phyloP scores from a whole-genome alignment of 2,329 filamentous ascomycete genomes.

The Nannizziopsis barbatae region DNA sequence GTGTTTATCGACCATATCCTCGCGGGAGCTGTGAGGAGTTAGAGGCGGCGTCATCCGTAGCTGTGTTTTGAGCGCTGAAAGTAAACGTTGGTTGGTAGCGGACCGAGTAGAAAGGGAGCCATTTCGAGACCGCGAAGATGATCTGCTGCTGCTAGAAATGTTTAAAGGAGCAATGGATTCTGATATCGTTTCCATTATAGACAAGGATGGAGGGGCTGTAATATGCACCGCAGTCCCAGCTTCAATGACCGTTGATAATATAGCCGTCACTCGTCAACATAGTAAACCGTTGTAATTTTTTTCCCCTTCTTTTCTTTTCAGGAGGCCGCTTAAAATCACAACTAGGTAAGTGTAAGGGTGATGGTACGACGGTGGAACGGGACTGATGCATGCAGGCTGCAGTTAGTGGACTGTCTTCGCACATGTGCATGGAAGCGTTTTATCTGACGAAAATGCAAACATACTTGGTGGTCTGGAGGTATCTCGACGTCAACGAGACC shows the following conservation, averaged over 20 bases:
- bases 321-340: not conserved
- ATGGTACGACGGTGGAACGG: no score
- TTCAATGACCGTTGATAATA: not conserved
- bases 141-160: constrained; percentile 9
- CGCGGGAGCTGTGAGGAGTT: constrained; percentile 55
- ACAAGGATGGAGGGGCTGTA: not conserved
- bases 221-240: not conserved
- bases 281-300: not conserved
- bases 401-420: no score
- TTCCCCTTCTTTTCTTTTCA: not conserved
- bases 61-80: constrained; percentile 18
- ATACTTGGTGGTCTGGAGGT: no score
- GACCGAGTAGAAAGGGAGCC: constrained; percentile 4
- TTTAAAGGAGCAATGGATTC: constrained; percentile 16
- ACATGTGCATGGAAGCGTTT: no score
- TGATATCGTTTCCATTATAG: constrained; percentile 12
- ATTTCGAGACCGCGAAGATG: constrained; percentile 6
- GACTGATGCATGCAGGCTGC: no score
- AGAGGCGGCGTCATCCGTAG: constrained; percentile 63
- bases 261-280: not conserved
- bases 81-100: constrained; percentile 12
- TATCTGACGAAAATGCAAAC: no score
- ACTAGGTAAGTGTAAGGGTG: not conserved
- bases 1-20: constrained; percentile 41
- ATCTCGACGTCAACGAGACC: no score